Percentiles rank a stretch among this genome's conserved stretches.
Conservation (phyloP, 1,139 yeast species). For the Nakaseomyces nivariensis region DNA sequence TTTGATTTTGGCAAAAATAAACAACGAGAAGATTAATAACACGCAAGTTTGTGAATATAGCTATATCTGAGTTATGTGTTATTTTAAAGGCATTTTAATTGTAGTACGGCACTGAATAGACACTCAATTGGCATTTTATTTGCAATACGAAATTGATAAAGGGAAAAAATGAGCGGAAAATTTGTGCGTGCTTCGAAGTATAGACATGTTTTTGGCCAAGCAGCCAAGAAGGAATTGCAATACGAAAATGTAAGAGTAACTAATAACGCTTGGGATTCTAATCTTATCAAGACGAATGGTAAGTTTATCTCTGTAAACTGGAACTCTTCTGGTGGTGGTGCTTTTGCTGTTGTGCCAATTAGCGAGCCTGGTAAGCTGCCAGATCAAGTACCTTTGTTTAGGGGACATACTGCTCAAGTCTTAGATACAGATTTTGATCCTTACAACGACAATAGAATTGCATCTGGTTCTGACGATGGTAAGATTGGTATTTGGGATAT, state of each 20-base stretch:
- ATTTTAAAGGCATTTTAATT: too few relatives aligned
- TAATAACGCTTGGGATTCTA: constrained; percentile 94
- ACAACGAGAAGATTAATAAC: too few relatives aligned
- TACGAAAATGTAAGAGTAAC: constrained; percentile 81
- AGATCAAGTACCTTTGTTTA: constrained; percentile 81
- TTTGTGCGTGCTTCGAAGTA: constrained; percentile 94
- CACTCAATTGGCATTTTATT: neutral
- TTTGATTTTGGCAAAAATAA: too few relatives aligned
- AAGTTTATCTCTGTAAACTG: constrained; percentile 79
- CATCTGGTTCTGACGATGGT: constrained; percentile 87
- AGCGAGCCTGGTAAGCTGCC: constrained; percentile 88
- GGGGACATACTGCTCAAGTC: constrained; percentile 94
- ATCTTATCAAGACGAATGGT: constrained; percentile 75
- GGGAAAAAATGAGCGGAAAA: constrained; percentile 50
- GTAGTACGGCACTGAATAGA: too few relatives aligned
- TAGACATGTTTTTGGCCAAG: constrained; percentile 92
- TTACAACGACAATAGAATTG: constrained; percentile 64
- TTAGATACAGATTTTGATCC: constrained; percentile 90
- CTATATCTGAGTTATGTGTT: too few relatives aligned
- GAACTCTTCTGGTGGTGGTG: constrained; percentile 96
- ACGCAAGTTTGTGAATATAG: too few relatives aligned
- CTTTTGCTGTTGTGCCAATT: constrained; percentile 86
- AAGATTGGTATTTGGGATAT: constrained; percentile 80
- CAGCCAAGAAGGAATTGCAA: constrained; percentile 76
- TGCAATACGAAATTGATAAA: too few relatives aligned